Conservation (phyloP, 352 stramenopile species). For the Globisporangium nunn region DNA sequence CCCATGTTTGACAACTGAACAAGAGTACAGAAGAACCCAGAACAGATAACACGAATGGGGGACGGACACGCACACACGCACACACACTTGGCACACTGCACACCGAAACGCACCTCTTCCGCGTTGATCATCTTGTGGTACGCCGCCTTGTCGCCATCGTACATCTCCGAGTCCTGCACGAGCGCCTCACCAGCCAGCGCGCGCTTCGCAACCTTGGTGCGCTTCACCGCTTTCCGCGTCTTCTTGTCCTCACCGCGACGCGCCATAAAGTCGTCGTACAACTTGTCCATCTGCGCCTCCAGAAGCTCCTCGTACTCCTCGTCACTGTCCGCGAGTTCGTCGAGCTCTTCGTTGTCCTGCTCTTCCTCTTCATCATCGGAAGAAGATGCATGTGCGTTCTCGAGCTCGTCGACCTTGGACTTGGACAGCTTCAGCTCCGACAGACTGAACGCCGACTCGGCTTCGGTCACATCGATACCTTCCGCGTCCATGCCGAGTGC, state of each 20-base stretch:
- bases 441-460: conserved; percentile 74
- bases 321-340: conserved; percentile 56
- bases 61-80: conserved; percentile 17
- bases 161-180: conserved; percentile 76
- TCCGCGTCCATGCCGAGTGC: conserved; percentile 81
- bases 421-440: conserved; percentile 74
- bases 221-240: conserved; percentile 81
- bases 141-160: conserved; percentile 65
- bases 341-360: conserved; percentile 23
- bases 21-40: conserved; percentile 81
- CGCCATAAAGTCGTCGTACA: conserved; percentile 77
- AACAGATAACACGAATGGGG: conserved; percentile 91
- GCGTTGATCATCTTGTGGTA: conserved; percentile 87
- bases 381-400: conserved; percentile 51
- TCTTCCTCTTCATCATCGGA: conserved; percentile 34
- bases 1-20: conserved; percentile 91
- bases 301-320: conserved; percentile 73
- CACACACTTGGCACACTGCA: conserved; percentile 8
- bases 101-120: conserved; percentile 62
- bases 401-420: conserved; percentile 66
- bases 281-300: conserved; percentile 79
- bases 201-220: conserved; percentile 79
- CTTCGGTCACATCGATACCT: conserved; percentile 76
- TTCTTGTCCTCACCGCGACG: conserved; percentile 75
- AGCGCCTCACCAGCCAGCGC: conserved; percentile 74